phyloP scores from a whole-genome alignment of 2,329 filamentous ascomycete genomes.

The Fusarium brevicatenulatum region DNA sequence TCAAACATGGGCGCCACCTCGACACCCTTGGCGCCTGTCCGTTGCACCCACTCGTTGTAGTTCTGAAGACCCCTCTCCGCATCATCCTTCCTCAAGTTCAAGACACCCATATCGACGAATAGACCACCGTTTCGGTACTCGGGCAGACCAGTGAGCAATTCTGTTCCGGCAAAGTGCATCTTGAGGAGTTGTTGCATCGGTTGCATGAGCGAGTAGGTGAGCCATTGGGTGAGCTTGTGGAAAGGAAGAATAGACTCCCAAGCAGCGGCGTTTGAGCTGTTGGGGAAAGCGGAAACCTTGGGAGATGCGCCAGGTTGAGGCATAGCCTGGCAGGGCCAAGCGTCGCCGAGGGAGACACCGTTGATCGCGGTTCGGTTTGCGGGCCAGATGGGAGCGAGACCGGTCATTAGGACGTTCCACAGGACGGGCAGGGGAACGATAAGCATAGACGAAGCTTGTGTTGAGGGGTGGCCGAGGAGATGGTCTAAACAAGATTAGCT shows the following conservation, averaged over 20 bases:
- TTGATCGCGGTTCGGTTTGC: conserved; percentile 86
- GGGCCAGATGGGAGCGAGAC: conserved; percentile 89
- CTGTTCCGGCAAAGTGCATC: conserved; percentile 82
- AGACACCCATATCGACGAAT: conserved; percentile 83
- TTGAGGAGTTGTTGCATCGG: conserved; percentile 85
- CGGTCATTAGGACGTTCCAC: conserved; percentile 91
- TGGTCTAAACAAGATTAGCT: conserved; percentile 71
- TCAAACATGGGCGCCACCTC: conserved; percentile 69
- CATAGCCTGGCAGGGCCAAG: conserved; percentile 90
- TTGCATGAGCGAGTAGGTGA: conserved; percentile 92
- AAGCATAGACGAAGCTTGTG: conserved; percentile 86
- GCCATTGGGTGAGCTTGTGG: conserved; percentile 95
- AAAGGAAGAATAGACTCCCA: conserved; percentile 89
- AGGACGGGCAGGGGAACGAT: conserved; percentile 88
- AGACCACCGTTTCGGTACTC: conserved; percentile 94
- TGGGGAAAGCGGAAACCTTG: conserved; percentile 42
- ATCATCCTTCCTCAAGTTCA: conserved; percentile 79
- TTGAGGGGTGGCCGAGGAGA: conserved; percentile 89
- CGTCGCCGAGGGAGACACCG: conserved; percentile 87
- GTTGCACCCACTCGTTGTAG: conserved; percentile 73
- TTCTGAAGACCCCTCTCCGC: conserved; percentile 74
- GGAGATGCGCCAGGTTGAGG: conserved; percentile 65
- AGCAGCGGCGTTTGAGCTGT: conserved; percentile 41
- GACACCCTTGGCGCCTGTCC: conserved; percentile 71
- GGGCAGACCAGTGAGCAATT: conserved; percentile 86